Evolutionary conservation across 2,329 filamentous ascomycete species (phyloP), one percentile per base, ranked within the genome.

Genomic region (Elsinoe fawcettii): DNA sequence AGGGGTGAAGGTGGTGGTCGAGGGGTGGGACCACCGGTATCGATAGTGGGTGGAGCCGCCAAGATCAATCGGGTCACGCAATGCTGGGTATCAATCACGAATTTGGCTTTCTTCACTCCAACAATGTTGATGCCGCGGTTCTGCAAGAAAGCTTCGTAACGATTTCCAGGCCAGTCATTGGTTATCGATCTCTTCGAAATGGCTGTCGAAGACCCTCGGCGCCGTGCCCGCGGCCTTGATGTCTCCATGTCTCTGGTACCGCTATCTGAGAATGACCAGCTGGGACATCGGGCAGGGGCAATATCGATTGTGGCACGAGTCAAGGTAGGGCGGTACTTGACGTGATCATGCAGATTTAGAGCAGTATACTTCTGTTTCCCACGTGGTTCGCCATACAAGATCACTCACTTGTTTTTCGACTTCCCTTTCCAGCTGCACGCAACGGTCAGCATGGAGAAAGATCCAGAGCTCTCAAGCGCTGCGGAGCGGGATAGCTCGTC

Each of bases 31-130:
- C 39, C 39, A 9, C 39, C 39, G 39, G 11, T 43, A 43, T 43
- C 39, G 39, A 43, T 23, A 22, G 39, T 9, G 14, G 39, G 39
- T 43, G 39, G 39, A 43, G 2, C 18, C 39, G 39, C 39, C 39
- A 22, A 43, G 39, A 14, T 18, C 39, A 18, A 22, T 9, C 11
- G 30, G 30, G 39, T 43, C 39, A 43, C 39, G 39, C 39, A 43
- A 43, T 43, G 39, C 39, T 43, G n/a, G 39, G 39, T 43, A 43
- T 43, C 18, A 18, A 43, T 43, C 39, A 43, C 39, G 39, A 43
- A 16, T 43, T 43, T 32, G 5, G 30, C 30, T 32, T 12, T 43
- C n/a, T 18, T 22, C 16, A 18, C 39, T 43, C 18, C 18, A 4
- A 12, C 12, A 2, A 14, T 43, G 3, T 9, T 3, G 11, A 20